phyloP scores from a whole-genome alignment of 2,329 filamentous ascomycete genomes.

The Amesomyces nigricolor region DNA sequence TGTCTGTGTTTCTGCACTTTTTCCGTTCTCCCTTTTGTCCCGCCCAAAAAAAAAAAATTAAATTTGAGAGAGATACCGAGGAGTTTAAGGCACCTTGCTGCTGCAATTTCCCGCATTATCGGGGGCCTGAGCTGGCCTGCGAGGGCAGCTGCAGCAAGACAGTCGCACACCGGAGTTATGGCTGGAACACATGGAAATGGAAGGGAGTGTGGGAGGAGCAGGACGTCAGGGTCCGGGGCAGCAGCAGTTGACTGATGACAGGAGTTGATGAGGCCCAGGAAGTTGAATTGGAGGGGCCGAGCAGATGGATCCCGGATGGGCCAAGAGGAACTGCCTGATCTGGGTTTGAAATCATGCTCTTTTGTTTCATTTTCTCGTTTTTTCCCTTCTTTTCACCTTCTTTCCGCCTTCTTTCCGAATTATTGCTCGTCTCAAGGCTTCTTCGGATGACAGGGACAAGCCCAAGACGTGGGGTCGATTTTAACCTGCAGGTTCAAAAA shows the following conservation, averaged over 20 bases:
- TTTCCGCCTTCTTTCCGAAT: background rate
- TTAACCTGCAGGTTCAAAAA: no score
- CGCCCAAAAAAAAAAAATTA: background rate
- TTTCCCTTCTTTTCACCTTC: background rate
- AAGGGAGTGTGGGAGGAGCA: background rate
- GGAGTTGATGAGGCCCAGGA: background rate
- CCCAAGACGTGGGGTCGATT: background rate
- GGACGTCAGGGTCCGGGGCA: background rate
- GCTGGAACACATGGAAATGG: background rate
- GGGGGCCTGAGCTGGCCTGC: background rate
- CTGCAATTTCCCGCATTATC: slow-evolving; percentile 8
- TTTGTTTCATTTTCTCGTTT: background rate
- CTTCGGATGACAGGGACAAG: background rate
- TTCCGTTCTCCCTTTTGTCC: background rate
- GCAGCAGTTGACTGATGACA: background rate
- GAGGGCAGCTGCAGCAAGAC: slow-evolving; percentile 6
- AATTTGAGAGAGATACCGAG: no score
- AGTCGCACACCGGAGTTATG: slow-evolving; percentile 3
- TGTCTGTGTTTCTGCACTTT: background rate
- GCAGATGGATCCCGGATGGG: background rate
- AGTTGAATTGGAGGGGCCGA: slow-evolving; percentile 7
- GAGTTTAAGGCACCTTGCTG: background rate
- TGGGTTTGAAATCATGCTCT: background rate
- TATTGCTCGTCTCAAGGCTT: background rate
- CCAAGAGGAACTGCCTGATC: slow-evolving; percentile 1